Evolutionary conservation across 148 eudicot species (phyloP).

Genomic region (Chenopodium suecicum): DNA sequence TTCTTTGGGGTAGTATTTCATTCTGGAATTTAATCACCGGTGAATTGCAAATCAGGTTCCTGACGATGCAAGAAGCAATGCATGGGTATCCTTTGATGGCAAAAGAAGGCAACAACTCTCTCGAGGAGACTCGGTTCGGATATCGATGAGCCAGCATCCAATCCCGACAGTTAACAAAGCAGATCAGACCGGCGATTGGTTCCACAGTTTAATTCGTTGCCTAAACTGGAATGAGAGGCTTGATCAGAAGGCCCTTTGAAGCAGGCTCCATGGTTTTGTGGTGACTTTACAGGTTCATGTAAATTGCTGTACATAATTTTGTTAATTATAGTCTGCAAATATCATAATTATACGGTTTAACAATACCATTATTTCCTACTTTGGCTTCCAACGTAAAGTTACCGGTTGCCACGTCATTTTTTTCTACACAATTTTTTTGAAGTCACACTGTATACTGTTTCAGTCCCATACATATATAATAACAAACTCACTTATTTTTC

Average conservation of each 20-base stretch:
- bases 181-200: conserved; percentile 98
- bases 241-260: conserved; percentile 92
- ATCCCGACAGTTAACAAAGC: conserved; percentile 92
- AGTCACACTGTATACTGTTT: conserved; percentile 19
- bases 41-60: conserved; percentile 55
- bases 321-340: conserved; percentile 16
- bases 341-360: conserved; percentile 26
- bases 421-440: not conserved
- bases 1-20: not conserved
- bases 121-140: conserved; percentile 82
- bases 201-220: conserved; percentile 91
- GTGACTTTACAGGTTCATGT: conserved; percentile 34
- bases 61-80: conserved; percentile 94
- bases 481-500: not conserved
- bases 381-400: conserved; percentile 9
- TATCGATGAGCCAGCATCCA: conserved; percentile 95
- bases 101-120: conserved; percentile 99
- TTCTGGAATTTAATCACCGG: not conserved
- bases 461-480: not conserved
- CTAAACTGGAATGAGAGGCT: conserved; percentile 96
- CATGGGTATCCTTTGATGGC: conserved; percentile 99
- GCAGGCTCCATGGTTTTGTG: not conserved
- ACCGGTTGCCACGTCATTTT: not conserved
- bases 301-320: conserved; percentile 41
- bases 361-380: conserved; percentile 17